Percentiles rank a stretch among this genome's conserved stretches.
These are phyloP conservation scores for Rhododendron kiyosumense DNA, from an alignment of 148 eudicot genomes.

Conservation along the genomic window DNA sequence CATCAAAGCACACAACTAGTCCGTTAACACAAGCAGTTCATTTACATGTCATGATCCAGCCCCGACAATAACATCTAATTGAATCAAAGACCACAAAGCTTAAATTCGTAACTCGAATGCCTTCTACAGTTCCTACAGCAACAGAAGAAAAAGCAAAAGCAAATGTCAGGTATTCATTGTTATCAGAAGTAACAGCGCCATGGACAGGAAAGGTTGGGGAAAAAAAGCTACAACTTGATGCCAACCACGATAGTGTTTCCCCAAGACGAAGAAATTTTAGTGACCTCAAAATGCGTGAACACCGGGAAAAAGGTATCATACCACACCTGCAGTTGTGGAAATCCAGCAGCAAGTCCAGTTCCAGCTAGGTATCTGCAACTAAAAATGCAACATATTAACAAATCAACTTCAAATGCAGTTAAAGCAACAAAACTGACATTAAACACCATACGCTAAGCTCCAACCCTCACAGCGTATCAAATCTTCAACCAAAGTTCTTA, in stretches of 20 bases:
- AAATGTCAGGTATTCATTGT: background rate
- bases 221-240: background rate
- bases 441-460: background rate
- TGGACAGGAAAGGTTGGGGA: background rate
- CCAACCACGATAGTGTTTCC: background rate
- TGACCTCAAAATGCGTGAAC: background rate
- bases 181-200: background rate
- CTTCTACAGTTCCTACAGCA: slow-evolving; percentile 5
- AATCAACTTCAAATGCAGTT: background rate
- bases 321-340: background rate
- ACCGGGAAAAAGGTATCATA: background rate
- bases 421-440: background rate
- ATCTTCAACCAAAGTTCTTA: background rate
- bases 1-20: background rate
- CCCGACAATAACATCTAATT: background rate
- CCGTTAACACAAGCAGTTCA: background rate
- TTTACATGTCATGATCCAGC: slow-evolving; percentile 7
- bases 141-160: background rate
- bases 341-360: background rate
- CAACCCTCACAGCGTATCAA: background rate
- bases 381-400: background rate
- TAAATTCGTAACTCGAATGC: background rate
- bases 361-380: slow-evolving; percentile 12
- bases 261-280: background rate
- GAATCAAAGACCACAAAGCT: background rate